Conservation (phyloP, 805 yeast genomes). For the Candida pseudoglaebosa region DNA sequence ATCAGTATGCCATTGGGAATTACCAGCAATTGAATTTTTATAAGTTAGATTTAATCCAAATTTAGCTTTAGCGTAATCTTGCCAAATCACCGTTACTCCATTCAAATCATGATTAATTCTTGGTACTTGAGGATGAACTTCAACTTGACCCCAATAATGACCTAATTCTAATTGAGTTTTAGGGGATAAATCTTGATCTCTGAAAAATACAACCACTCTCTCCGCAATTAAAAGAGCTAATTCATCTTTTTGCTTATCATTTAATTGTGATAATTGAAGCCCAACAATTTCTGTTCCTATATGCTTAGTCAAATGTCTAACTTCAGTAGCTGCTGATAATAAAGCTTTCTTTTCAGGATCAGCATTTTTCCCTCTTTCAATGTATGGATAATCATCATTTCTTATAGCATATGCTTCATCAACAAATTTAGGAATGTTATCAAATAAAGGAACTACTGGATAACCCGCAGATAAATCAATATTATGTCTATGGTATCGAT, state of each 20-base stretch:
- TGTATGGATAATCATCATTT: constrained; percentile 18
- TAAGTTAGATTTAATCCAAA: constrained; percentile 25
- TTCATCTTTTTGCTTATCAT: constrained; percentile 25
- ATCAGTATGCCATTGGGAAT: constrained; percentile 34
- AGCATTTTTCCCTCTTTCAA: constrained; percentile 26
- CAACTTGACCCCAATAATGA: constrained; percentile 27
- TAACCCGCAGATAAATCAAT: constrained; percentile 26
- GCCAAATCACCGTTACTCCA: constrained; percentile 43
- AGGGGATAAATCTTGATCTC: constrained; percentile 29
- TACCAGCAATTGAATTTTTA: constrained; percentile 22
- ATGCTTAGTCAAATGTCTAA: constrained; percentile 22
- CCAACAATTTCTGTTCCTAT: constrained; percentile 29
- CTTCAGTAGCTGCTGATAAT: constrained; percentile 27
- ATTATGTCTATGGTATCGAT: constrained; percentile 20
- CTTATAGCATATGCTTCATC: constrained; percentile 26
- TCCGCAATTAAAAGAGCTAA: constrained; percentile 27
- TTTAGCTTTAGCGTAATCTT: constrained; percentile 24
- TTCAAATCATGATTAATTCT: constrained; percentile 12
- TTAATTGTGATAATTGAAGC: constrained; percentile 23
- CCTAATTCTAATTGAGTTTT: constrained; percentile 28
- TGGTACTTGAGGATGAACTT: constrained; percentile 26
- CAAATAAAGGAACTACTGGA: constrained; percentile 19
- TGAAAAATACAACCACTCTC: constrained; percentile 28
- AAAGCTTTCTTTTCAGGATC: constrained; percentile 31
- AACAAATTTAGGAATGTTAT: constrained; percentile 23